Evolutionary conservation across 1,139 yeast genomes (phyloP).

Genomic region (Taphrina deformans): DNA sequence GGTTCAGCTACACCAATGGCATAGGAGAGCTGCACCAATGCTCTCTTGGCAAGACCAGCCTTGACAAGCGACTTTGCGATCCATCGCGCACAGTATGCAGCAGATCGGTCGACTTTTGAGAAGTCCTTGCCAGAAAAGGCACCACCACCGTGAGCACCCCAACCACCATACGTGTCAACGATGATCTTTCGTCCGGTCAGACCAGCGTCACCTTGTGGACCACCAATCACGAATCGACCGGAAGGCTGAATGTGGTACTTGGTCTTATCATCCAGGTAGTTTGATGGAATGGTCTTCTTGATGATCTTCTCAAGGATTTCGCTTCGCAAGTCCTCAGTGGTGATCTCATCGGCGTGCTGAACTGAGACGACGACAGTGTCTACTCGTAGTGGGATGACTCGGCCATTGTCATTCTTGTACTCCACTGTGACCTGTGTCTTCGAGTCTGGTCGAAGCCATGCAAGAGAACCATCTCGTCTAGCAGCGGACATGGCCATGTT

Average conservation of each 20-base stretch:
- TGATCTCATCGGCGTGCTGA: constrained; percentile 94
- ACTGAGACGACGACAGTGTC: constrained; percentile 97
- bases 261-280: constrained; percentile 90
- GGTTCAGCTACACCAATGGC: constrained; percentile 99
- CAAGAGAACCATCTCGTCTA: constrained; percentile 90
- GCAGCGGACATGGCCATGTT: constrained; percentile 96
- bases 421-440: constrained; percentile 99
- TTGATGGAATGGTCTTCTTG: constrained; percentile 87
- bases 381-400: constrained; percentile 91
- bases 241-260: constrained; percentile 98
- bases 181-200: constrained; percentile 98
- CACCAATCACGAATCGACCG: constrained; percentile 99
- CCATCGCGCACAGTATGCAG: constrained; percentile 99
- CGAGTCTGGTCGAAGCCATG: constrained; percentile 99
- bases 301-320: constrained; percentile 76
- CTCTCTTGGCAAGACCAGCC: constrained; percentile 96
- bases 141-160: constrained; percentile 99
- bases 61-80: constrained; percentile 95
- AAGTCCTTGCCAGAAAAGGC: constrained; percentile 99
- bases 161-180: constrained; percentile 99
- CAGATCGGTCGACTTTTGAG: constrained; percentile 99
- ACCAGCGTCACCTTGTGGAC: constrained; percentile 99
- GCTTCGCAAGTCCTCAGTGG: constrained; percentile 85
- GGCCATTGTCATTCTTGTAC: constrained; percentile 90
- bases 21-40: constrained; percentile 95